Evolutionary conservation across 108 stramenopile species (phyloP), one percentile per base, ranked within the genome.

Genomic region (Thalassiosira profunda): DNA sequence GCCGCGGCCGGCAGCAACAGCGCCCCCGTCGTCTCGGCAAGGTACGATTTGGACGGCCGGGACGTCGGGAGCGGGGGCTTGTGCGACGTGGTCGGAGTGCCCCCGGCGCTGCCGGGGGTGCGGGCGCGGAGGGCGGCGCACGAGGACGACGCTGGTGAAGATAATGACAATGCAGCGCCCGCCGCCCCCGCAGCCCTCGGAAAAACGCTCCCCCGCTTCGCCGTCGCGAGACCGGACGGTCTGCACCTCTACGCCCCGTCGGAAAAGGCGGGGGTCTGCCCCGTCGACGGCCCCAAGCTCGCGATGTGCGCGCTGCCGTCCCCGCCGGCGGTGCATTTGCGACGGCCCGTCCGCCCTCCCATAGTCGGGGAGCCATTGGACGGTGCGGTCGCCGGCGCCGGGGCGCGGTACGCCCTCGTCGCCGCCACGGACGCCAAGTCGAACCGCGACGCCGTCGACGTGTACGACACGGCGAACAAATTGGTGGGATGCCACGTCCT

Each of bases 401-500:
- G 86, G 12, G 85, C 85, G n/a, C 76, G 84, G 7, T 91, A 91
- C 64, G 69, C 83, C 24, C 60, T 94, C 26, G 83, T 94, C 10
- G 86, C 93, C 33, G 85, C 93, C 12, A 91, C 88, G 3, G 93
- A 94, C 68, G 36, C 63, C 42, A 94, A 94, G 35, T 90, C 90
- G 0, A 71, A 82, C n/a, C 78, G 93, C 18, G 93, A 94, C 70
- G 88, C 90, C 5, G 84, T 94, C 3, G 93, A 94, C 56, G 70
- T 94, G 12, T 94, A 94, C 51, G 93, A 94, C 63, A 66, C 88
- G 12, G 62, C 77, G 52, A 89, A 94, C 76, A 94, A 94, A 56
- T 76, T 94, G 5, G 89, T 94, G 31, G 93, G 88, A 15, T 94
- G 91, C 49, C 93, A 94, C 63, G 83, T 91, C 17, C 61, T 94